phyloP scores from a whole-genome alignment of 768 basidiomycete species.

The Suillus occidentalis region DNA sequence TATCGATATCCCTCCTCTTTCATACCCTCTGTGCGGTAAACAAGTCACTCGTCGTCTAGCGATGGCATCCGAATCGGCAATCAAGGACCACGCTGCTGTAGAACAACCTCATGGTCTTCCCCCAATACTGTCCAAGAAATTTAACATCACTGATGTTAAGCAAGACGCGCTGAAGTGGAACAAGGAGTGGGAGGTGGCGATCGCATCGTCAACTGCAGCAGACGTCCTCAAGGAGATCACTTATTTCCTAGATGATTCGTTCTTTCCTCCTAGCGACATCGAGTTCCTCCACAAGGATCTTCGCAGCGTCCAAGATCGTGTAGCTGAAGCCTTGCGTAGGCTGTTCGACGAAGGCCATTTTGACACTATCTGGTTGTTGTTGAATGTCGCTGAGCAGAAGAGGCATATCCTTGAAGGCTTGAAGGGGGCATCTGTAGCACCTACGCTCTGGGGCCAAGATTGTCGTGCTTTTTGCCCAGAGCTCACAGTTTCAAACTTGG shows the following conservation, averaged over 20 bases:
- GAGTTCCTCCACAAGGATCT: slow-evolving; percentile 7
- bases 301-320: background rate
- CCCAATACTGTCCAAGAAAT: slow-evolving; percentile 3
- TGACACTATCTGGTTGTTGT: slow-evolving; percentile 17
- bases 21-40: background rate
- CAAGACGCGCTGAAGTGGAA: slow-evolving; percentile 18
- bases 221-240: slow-evolving; percentile 13
- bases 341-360: slow-evolving; percentile 7
- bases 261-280: background rate
- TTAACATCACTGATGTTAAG: slow-evolving; percentile 9
- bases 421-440: slow-evolving; percentile 8
- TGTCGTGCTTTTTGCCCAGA: slow-evolving; percentile 21
- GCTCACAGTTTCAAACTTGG: slow-evolving; percentile 12
- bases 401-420: slow-evolving; percentile 17
- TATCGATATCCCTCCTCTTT: background rate
- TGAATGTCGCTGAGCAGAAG: slow-evolving; percentile 14
- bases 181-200: slow-evolving; percentile 21
- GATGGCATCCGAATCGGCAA: background rate
- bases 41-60: background rate
- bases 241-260: background rate
- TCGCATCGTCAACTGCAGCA: slow-evolving; percentile 11
- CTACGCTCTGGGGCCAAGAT: slow-evolving; percentile 10
- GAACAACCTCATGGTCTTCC: background rate
- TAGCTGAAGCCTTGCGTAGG: background rate
- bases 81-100: background rate